Evolutionary conservation across 352 stramenopile species (phyloP).

Genomic region (Globisporangium canariense): DNA sequence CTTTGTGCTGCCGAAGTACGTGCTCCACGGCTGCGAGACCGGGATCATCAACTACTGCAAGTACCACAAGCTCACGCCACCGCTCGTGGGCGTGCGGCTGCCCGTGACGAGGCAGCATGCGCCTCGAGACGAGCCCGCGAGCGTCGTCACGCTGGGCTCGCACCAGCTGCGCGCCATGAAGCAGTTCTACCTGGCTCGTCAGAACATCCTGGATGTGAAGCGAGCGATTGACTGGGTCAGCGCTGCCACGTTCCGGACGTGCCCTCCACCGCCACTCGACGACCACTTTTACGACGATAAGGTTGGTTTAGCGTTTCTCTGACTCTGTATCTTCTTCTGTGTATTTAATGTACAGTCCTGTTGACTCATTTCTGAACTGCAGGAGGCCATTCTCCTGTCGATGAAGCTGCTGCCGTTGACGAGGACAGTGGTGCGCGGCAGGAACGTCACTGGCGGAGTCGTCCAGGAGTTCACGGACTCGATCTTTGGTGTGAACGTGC

Average conservation of each 20-base stretch:
- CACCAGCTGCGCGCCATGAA: constrained; percentile 2
- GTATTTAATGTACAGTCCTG: neutral
- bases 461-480: neutral
- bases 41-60: constrained; percentile 4
- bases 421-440: neutral
- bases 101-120: neutral
- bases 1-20: constrained; percentile 7
- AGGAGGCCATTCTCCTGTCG: neutral
- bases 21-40: neutral
- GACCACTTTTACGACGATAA: constrained; percentile 4
- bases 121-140: neutral
- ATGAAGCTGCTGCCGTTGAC: constrained; percentile 3
- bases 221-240: constrained; percentile 1
- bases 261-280: neutral
- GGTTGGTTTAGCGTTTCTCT: neutral
- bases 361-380: neutral
- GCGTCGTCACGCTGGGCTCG: neutral
- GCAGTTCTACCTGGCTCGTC: neutral
- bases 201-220: neutral
- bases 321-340: neutral
- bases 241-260: neutral
- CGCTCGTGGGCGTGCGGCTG: neutral
- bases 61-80: neutral
- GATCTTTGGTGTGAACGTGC: neutral
- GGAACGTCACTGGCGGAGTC: too few species aligned